A percentile compares a stretch with the other conserved stretches of the same genome.
Conservation (phyloP, 208 protist genomes). For the Borovskyia barvae region DNA sequence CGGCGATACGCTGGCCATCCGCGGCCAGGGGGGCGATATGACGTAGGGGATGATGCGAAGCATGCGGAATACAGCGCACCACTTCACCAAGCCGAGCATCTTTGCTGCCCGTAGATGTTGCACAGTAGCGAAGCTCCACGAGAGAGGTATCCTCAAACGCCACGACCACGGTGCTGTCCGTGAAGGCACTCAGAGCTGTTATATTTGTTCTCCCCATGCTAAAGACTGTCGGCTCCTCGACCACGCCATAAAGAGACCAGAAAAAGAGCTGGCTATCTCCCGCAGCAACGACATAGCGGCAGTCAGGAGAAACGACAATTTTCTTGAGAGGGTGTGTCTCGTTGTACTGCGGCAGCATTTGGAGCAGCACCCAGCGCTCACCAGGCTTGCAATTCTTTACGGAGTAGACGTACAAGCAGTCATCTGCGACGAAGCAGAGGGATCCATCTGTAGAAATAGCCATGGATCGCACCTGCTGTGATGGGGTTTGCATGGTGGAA, state of each 20-base stretch:
- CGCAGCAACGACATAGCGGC: slow-evolving; percentile 41
- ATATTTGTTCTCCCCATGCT: slow-evolving; percentile 17
- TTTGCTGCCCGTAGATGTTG: neutral
- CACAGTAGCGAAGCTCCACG: slow-evolving; percentile 37
- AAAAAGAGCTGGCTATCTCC: slow-evolving; percentile 46
- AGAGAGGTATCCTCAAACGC: slow-evolving; percentile 38
- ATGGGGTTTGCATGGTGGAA: slow-evolving; percentile 65
- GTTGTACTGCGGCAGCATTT: slow-evolving; percentile 51
- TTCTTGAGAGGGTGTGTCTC: slow-evolving; percentile 40
- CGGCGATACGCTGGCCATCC: slow-evolving; percentile 40
- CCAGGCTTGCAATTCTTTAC: slow-evolving; percentile 48
- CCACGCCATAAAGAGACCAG: slow-evolving; percentile 40
- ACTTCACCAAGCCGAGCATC: slow-evolving; percentile 5
- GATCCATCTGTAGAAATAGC: slow-evolving; percentile 62
- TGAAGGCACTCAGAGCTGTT: slow-evolving; percentile 59
- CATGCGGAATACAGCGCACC: slow-evolving; percentile 15
- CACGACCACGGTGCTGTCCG: slow-evolving; percentile 39
- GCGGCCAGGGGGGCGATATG: slow-evolving; percentile 38
- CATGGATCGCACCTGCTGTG: slow-evolving; percentile 42
- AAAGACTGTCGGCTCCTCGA: slow-evolving; percentile 16
- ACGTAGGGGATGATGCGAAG: slow-evolving; percentile 25
- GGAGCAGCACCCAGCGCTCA: slow-evolving; percentile 49
- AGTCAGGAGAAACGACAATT: slow-evolving; percentile 29
- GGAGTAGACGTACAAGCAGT: slow-evolving; percentile 71
- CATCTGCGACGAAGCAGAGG: slow-evolving; percentile 79